Evolutionary conservation across 106 monocot species (phyloP).

Genomic region (Apostasia shenzhenica): DNA sequence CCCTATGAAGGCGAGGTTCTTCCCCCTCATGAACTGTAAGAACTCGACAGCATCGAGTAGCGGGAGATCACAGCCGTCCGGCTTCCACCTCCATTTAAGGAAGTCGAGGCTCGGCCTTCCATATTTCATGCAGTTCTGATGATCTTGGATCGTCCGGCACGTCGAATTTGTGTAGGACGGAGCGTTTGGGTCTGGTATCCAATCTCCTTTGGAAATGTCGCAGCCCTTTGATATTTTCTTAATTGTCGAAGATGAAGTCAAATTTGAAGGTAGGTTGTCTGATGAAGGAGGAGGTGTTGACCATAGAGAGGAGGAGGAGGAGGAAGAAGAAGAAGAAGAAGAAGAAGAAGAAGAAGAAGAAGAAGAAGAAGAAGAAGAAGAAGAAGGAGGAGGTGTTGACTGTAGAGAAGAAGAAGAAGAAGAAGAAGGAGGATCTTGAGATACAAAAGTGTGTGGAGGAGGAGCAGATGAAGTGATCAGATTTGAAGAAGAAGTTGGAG

Average conservation of each 20-base stretch:
- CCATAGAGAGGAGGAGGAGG: too few species aligned
- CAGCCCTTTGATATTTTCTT: background rate
- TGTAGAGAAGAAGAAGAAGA: background rate
- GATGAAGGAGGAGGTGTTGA: too few species aligned
- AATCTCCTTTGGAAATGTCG: constrained; percentile 8
- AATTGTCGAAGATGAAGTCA: too few species aligned
- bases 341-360: too few species aligned
- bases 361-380: too few species aligned
- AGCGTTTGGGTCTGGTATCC: constrained; percentile 5
- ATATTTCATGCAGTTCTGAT: constrained; percentile 17
- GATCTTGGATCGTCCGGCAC: constrained; percentile 13
- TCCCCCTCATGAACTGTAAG: constrained; percentile 6
- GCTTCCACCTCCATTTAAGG: constrained; percentile 16
- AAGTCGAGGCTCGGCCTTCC: constrained; percentile 10
- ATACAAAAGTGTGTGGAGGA: background rate
- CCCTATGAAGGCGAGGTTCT: constrained; percentile 7
- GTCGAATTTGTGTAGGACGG: constrained; percentile 14
- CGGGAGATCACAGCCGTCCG: constrained; percentile 8
- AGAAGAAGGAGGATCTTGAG: background rate
- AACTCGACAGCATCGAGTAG: constrained; percentile 7
- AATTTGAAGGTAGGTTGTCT: too few species aligned
- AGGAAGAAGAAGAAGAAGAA: too few species aligned
- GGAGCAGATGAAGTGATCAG: background rate
- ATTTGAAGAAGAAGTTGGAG: background rate
- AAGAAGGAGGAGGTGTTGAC: too few species aligned